A percentile compares a stretch with the other conserved stretches of the same genome.
These are phyloP conservation scores for Ailanthus altissimus DNA, from an alignment of 345 rosid genomes.

Conservation along the genomic window DNA sequence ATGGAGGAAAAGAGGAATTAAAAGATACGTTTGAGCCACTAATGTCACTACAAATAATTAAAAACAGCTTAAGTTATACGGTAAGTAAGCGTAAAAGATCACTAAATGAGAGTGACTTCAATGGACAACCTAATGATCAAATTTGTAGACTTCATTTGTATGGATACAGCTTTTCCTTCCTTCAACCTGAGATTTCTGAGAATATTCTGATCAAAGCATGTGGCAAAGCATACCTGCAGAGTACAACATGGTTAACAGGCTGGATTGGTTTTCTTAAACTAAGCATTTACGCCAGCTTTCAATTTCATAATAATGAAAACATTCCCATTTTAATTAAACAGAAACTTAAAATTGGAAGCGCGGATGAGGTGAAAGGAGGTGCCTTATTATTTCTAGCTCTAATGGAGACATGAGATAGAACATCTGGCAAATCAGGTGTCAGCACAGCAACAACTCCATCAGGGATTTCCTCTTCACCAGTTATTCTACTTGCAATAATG, in stretches of 20 bases:
- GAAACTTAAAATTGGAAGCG: neutral
- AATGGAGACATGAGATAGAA: constrained; percentile 44
- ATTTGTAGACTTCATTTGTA: constrained; percentile 32
- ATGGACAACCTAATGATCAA: constrained; percentile 33
- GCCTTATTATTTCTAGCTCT: constrained; percentile 50
- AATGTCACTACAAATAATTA: constrained; percentile 34
- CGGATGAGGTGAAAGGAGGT: neutral
- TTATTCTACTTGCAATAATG: constrained; percentile 37
- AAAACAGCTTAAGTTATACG: neutral
- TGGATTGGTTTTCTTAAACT: constrained; percentile 7
- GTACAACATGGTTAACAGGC: neutral
- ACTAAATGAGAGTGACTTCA: neutral
- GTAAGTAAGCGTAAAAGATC: neutral
- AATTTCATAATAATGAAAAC: constrained; percentile 9
- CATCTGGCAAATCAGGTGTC: constrained; percentile 44
- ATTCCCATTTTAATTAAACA: neutral
- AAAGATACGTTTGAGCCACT: constrained; percentile 26
- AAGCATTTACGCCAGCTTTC: constrained; percentile 5
- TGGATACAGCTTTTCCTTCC: constrained; percentile 40
- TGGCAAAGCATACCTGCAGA: constrained; percentile 46
- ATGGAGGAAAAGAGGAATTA: constrained; percentile 22
- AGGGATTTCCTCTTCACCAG: constrained; percentile 51
- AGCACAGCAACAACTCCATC: constrained; percentile 48
- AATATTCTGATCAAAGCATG: constrained; percentile 43
- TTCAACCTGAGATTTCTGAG: constrained; percentile 36